Evolutionary conservation across 805 yeast genomes (phyloP).

Genomic region (Saccharomyces kudriavzevii): DNA sequence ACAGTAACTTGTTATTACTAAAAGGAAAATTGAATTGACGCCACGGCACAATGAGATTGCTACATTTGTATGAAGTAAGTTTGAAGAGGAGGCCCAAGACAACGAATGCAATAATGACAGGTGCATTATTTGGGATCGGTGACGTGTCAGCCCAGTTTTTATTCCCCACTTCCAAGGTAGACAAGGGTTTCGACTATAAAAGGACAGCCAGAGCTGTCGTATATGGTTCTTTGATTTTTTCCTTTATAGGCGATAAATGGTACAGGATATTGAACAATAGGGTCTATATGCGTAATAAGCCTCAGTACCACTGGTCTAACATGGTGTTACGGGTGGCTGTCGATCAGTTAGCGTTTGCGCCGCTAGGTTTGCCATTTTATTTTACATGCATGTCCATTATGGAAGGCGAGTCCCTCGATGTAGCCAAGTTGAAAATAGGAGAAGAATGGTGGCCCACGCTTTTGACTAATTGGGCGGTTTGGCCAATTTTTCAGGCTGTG

Average conservation of each 20-base stretch:
- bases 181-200: slow-evolving; percentile 36
- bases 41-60: slow-evolving; percentile 1
- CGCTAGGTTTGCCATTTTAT: slow-evolving; percentile 67
- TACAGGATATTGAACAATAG: slow-evolving; percentile 42
- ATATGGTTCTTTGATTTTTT: slow-evolving; percentile 68
- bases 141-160: slow-evolving; percentile 63
- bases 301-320: slow-evolving; percentile 25
- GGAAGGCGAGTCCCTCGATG: slow-evolving; percentile 42
- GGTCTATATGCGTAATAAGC: slow-evolving; percentile 33
- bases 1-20: neutral
- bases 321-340: slow-evolving; percentile 45
- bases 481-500: slow-evolving; percentile 81
- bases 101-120: slow-evolving; percentile 49
- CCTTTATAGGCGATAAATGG: slow-evolving; percentile 71
- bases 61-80: slow-evolving; percentile 15
- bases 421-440: slow-evolving; percentile 37
- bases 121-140: slow-evolving; percentile 63
- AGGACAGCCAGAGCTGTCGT: slow-evolving; percentile 57
- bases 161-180: slow-evolving; percentile 29
- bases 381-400: slow-evolving; percentile 57
- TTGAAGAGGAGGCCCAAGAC: slow-evolving; percentile 41
- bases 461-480: slow-evolving; percentile 69
- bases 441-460: slow-evolving; percentile 61
- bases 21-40: neutral
- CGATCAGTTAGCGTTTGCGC: slow-evolving; percentile 76